Evolutionary conservation across 257 asterid genomes (phyloP), one percentile per base, ranked within the genome.

Genomic region (Solanum sparsipilum): DNA sequence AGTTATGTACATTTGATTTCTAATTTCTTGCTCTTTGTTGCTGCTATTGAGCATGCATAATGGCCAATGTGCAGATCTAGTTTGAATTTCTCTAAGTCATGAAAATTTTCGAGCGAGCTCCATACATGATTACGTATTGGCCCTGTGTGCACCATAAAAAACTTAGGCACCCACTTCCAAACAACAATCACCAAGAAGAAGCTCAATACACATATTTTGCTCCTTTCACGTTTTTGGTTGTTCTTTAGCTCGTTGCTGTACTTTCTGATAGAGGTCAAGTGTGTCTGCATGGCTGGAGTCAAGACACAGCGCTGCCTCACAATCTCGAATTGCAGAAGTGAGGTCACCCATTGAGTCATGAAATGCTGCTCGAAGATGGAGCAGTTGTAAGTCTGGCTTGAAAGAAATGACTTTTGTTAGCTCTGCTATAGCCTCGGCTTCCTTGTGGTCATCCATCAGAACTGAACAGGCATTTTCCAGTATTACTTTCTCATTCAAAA

Each of bases 311-410:
- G 94, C 97, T 23, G 98, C 99, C 91, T 95, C 96, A 86, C 98
- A 95, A 92, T 97, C 99, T 56, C 89, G 92, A 38, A 95, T 72
- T n/a, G 98, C 92, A 38, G 95, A 93, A 34, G 87, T 44, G 48
- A 56, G 75, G 83, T 97, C 95, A 34, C 98, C 95, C 88, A 94
- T 90, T 23, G 98, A 94, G 73, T 97, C 99, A 27, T 94, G 93
- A 91, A 97, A 97, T 20, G 98, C 98, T 89, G 99, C 97, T 88
- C 98, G 95, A 56, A 97, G 98, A 90, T 95, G 98, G 88, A 97
- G 98, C 84, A 95, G 90, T 89, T 95, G 98, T 52, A 93, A 91
- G 86, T 97, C 99, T 3, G 94, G 96, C 91, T 94, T 95, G 94
- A 94, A 97, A 76, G 95, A 90, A 89, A 97, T 88, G 84, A 96